phyloP scores from a whole-genome alignment of 2,329 filamentous ascomycete genomes.

The Botrytis byssoidea region DNA sequence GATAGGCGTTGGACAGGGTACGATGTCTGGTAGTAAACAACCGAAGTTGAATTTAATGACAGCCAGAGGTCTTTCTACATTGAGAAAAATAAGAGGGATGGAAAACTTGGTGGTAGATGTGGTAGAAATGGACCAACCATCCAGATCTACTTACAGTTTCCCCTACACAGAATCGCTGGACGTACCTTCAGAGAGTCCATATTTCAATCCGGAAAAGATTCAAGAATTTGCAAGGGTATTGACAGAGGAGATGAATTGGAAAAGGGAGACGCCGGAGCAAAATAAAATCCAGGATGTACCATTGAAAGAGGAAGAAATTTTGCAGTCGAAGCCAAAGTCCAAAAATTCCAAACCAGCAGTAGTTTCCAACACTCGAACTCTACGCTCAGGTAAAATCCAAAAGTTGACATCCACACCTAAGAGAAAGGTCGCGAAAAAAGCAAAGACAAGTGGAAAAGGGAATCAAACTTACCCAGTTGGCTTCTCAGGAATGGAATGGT shows the following conservation, averaged over 20 bases:
- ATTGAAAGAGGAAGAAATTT: not conserved
- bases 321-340: not conserved
- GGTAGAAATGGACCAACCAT: not conserved
- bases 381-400: not conserved
- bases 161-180: not conserved
- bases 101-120: conserved; percentile 1
- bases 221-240: not conserved
- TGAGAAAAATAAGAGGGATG: conserved; percentile 10
- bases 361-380: not conserved
- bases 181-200: not conserved
- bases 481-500: not conserved
- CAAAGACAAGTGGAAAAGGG: not conserved
- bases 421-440: not conserved
- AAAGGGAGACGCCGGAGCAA: not conserved
- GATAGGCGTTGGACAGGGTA: not conserved
- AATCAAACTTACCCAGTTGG: not conserved
- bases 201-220: conserved; percentile 1
- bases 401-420: not conserved
- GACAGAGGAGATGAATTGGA: not conserved
- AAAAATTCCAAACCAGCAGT: not conserved
- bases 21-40: not conserved
- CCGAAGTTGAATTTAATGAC: not conserved
- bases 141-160: too few species aligned
- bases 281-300: not conserved
- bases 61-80: not conserved